Percentiles rank a stretch among this genome's conserved stretches.
Conservation (phyloP, 345 rosid species). For the Lagerstroemia speciosa region DNA sequence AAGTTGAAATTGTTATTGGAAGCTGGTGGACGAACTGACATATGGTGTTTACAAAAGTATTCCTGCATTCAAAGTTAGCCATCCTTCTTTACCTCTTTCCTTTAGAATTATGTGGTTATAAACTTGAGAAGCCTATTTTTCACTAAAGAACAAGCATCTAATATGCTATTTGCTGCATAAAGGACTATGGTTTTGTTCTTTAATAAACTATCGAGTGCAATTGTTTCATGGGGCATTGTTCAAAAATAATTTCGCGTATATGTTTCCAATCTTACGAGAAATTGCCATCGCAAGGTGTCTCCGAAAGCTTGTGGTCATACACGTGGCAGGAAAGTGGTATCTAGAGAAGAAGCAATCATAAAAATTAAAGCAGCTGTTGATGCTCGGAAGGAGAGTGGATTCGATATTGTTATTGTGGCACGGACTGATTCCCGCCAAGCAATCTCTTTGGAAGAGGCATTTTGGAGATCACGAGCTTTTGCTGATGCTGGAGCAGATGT, state of each 20-base stretch:
- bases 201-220: background rate
- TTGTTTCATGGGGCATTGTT: background rate
- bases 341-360: slow-evolving; percentile 83
- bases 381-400: slow-evolving; percentile 67
- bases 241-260: background rate
- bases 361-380: slow-evolving; percentile 79
- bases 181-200: background rate
- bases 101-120: background rate
- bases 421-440: slow-evolving; percentile 83
- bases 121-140: background rate
- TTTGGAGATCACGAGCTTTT: slow-evolving; percentile 79
- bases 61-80: background rate
- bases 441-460: slow-evolving; percentile 67
- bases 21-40: background rate
- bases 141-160: background rate
- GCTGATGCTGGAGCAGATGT: slow-evolving; percentile 96
- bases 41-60: background rate
- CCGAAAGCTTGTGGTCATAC: slow-evolving; percentile 75
- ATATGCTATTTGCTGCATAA: background rate
- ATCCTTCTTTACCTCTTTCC: background rate
- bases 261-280: slow-evolving; percentile 16
- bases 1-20: background rate
- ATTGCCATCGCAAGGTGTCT: slow-evolving; percentile 38
- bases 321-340: slow-evolving; percentile 60
- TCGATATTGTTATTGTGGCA: slow-evolving; percentile 77